phyloP scores from a whole-genome alignment of 495 filamentous ascomycete genomes.

The Podospora fimiseda region DNA sequence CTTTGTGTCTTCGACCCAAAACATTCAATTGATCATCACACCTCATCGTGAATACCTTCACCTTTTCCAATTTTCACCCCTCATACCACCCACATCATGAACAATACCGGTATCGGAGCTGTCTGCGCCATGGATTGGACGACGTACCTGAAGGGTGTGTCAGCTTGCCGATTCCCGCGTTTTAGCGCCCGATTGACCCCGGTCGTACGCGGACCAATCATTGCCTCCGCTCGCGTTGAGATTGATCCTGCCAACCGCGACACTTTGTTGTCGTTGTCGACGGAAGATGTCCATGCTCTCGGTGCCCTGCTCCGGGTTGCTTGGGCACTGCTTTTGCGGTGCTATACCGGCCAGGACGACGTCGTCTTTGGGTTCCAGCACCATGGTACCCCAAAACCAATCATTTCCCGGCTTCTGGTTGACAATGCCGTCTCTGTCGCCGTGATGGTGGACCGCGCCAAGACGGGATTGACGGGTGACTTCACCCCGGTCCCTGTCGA shows the following conservation, averaged over 20 bases:
- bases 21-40: neutral
- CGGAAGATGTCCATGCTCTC: slow-evolving; percentile 4
- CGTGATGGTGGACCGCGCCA: slow-evolving; percentile 1
- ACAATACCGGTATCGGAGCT: neutral
- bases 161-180: slow-evolving; percentile 15
- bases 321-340: slow-evolving; percentile 20
- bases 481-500: slow-evolving; percentile 1
- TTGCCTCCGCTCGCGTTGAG: slow-evolving; percentile 9
- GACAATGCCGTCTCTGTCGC: slow-evolving; percentile 7
- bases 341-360: slow-evolving; percentile 23
- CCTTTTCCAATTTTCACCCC: neutral
- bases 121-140: slow-evolving; percentile 8
- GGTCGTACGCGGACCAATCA: neutral
- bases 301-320: slow-evolving; percentile 14
- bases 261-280: slow-evolving; percentile 7
- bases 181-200: slow-evolving; percentile 9
- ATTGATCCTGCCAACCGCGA: slow-evolving; percentile 7
- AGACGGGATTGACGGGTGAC: slow-evolving; percentile 1
- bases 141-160: slow-evolving; percentile 3
- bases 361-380: slow-evolving; percentile 16
- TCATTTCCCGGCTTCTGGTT: slow-evolving; percentile 11
- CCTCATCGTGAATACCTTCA: neutral
- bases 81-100: slow-evolving; percentile 8
- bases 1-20: neutral
- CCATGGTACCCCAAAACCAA: slow-evolving; percentile 2